Percentiles rank a stretch among this genome's conserved stretches.
These are phyloP conservation scores for Ambrosiella xylebori DNA, from an alignment of 2,329 filamentous ascomycete species.

Conservation along the genomic window DNA sequence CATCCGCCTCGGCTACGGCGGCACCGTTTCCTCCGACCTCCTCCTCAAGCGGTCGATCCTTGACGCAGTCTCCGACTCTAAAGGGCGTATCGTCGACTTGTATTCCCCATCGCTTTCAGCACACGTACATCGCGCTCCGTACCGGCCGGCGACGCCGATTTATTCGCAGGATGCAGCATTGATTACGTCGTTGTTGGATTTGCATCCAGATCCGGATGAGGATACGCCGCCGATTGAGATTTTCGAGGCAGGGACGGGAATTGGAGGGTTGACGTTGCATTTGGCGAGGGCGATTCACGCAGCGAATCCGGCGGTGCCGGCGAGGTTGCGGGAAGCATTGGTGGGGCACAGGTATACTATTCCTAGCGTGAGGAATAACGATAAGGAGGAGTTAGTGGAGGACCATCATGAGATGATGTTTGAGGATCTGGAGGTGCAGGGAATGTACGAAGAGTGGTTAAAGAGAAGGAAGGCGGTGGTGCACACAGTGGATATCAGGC, in stretches of 20 bases:
- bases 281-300: conserved; percentile 60
- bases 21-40: conserved; percentile 30
- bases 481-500: conserved; percentile 53
- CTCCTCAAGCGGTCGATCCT: conserved; percentile 47
- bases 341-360: conserved; percentile 2
- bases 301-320: conserved; percentile 40
- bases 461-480: conserved; percentile 48
- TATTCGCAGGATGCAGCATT: conserved; percentile 60
- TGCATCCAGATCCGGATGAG: conserved; percentile 29
- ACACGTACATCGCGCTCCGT: conserved; percentile 46
- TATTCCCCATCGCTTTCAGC: conserved; percentile 53
- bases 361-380: conserved; percentile 4
- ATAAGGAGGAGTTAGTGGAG: conserved; percentile 11
- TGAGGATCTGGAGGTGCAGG: conserved; percentile 14
- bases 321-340: conserved; percentile 22
- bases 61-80: conserved; percentile 39
- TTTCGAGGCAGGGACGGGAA: conserved; percentile 72
- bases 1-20: conserved; percentile 27
- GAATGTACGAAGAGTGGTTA: conserved; percentile 28
- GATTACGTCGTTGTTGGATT: conserved; percentile 60
- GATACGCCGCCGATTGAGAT: conserved; percentile 44
- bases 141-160: conserved; percentile 55
- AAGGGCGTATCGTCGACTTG: conserved; percentile 33
- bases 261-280: conserved; percentile 61
- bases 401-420: conserved; percentile 16